Conservation (phyloP, 2,329 filamentous ascomycete genomes). For the Xylariaceae sp. region DNA sequence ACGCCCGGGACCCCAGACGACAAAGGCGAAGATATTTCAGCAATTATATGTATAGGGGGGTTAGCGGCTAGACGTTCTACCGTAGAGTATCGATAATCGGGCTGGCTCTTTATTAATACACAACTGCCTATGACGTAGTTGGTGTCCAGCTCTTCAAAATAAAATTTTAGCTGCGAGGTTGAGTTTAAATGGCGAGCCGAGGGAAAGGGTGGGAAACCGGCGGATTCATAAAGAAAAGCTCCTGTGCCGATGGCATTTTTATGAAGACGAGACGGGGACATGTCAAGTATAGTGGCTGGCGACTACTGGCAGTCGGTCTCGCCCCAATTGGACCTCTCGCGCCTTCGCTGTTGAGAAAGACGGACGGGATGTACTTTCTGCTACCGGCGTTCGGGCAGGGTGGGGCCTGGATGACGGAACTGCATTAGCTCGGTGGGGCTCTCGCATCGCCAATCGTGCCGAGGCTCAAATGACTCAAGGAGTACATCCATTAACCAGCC, state of each 20-base stretch:
- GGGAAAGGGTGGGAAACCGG: not conserved
- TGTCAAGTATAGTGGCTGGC: no score
- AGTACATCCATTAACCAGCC: no score
- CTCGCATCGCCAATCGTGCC: not conserved
- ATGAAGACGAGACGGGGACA: no score
- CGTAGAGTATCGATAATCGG: not conserved
- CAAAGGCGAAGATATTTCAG: no score
- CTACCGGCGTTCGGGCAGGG: no score
- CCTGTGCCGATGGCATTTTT: not conserved
- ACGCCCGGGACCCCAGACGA: no score
- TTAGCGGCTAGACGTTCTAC: not conserved
- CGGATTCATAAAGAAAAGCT: slow-evolving; percentile 9
- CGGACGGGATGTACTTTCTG: no score
- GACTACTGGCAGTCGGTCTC: not conserved
- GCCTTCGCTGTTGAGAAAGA: not conserved
- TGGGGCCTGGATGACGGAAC: no score
- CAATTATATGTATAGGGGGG: not conserved
- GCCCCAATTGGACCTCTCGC: not conserved
- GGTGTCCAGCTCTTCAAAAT: not conserved
- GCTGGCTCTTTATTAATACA: not conserved
- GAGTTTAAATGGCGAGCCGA: slow-evolving; percentile 1
- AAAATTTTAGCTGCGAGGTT: not conserved
- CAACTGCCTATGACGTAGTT: not conserved
- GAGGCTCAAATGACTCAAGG: no score
- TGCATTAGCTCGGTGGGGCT: no score